These are phyloP conservation scores for Nematocida displodere DNA, from an alignment of 371 early-diverging fungal genomes.

Conservation along the genomic window DNA sequence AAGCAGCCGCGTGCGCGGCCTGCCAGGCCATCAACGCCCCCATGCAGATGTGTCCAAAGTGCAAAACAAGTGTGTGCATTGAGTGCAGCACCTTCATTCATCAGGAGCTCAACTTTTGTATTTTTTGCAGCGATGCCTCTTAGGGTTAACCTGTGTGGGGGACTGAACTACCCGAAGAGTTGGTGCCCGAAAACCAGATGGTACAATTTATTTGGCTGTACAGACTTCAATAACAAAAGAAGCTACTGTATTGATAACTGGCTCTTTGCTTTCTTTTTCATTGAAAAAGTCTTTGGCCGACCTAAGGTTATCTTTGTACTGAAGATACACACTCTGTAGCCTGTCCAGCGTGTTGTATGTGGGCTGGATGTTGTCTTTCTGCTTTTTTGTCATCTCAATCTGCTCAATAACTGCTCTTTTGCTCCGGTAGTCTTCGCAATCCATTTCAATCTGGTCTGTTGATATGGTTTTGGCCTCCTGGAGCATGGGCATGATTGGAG, in stretches of 20 bases:
- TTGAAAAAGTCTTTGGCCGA: not conserved
- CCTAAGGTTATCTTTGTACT: not conserved
- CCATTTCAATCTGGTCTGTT: conserved; percentile 16
- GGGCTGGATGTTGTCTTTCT: not conserved
- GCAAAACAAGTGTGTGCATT: conserved; percentile 51
- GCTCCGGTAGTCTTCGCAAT: not conserved
- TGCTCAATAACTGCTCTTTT: conserved; percentile 4
- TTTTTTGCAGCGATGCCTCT: conserved; percentile 55
- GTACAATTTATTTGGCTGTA: no score
- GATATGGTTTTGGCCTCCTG: conserved; percentile 2
- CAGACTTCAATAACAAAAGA: conserved; percentile 1
- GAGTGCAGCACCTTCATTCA: conserved; percentile 54
- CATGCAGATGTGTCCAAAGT: conserved; percentile 47
- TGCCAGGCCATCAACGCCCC: conserved; percentile 22
- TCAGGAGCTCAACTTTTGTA: conserved; percentile 58
- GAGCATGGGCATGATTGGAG: not conserved
- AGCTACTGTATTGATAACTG: not conserved
- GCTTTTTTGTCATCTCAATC: not conserved
- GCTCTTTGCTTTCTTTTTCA: conserved; percentile 13
- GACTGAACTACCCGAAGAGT: no score
- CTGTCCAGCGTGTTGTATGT: not conserved
- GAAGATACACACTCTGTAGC: not conserved
- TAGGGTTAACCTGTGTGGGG: no score
- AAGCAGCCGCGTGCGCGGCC: conserved; percentile 19
- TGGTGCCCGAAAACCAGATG: no score